Base-by-base conservation (phyloP, 345 rosid species). In the Eucalyptus sp. region DNA sequence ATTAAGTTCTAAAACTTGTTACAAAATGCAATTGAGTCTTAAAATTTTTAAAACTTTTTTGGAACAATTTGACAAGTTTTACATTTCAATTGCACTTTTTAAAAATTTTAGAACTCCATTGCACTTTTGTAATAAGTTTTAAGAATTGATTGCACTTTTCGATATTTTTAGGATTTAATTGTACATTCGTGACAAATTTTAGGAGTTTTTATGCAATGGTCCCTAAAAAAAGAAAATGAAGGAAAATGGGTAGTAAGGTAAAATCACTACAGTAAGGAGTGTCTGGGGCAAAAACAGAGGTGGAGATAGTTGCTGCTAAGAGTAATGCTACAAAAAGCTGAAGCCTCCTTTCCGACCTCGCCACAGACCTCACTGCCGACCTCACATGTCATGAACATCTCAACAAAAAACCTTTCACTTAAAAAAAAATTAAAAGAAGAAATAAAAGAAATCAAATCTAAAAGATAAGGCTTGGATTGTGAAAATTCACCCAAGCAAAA, bases 131-230 rank as follows among this genome's bases (percentile, higher is more conserved):
- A 56, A 56, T 56, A 56, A 56, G 1, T 56, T 56, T 56, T 56
- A 56, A 0, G 0, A 56, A 56, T 56, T 56, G 13, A 24, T 22
- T 24, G 0, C 1, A 18, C 4, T 18, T 52, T 52, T 52, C 8
- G 2, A 52, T 52, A 18, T 2, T 52, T 52, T 52, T 20, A 52
- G 2, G 2, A 52, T 52, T 52, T 52, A 0, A 52, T 52, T 20
- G 25, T 20, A 52, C 10, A 20, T 52, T 20, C 2, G 1, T 52
- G 10, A 52, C 1, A 8, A 52, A 24, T 20, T 52, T 52, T 52
- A 52, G 2, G 1, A 52, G 10, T 18, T 52, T 52, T 52, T 20
- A 0, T 52, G 58, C 4, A 20, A 52, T 20, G 58, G 0, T 20
- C 58, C 25, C 25, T 8, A 56, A 24, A 56, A 54, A 56, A 24